Conservation (phyloP, 164 flowering plant genomes). For the Magnolia sinica region DNA sequence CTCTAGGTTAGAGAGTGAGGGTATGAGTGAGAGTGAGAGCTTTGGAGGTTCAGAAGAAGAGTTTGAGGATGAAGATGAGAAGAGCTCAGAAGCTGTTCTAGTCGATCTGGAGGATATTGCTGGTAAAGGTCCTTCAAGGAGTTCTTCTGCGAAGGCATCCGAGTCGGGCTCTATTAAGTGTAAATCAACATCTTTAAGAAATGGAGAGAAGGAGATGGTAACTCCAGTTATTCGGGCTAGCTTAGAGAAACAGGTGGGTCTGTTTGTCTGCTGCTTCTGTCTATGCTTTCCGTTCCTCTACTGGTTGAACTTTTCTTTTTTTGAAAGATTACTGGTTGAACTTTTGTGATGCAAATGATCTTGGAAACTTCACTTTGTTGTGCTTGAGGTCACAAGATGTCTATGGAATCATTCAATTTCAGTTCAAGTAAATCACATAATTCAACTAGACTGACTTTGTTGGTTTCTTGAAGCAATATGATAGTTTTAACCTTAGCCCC, state of each 20-base stretch:
- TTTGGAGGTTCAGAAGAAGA: slow-evolving; percentile 27
- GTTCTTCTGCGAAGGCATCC: slow-evolving; percentile 21
- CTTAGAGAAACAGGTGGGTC: slow-evolving; percentile 79
- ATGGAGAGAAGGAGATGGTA: slow-evolving; percentile 75
- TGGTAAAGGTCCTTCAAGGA: slow-evolving; percentile 80
- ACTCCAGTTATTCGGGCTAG: slow-evolving; percentile 83
- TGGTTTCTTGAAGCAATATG: no score
- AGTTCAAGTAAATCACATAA: background rate
- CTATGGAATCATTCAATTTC: background rate
- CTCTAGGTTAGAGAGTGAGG: slow-evolving; percentile 22
- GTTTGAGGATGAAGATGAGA: slow-evolving; percentile 29
- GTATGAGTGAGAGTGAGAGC: slow-evolving; percentile 35
- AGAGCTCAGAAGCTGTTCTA: slow-evolving; percentile 37
- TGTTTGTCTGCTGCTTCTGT: background rate
- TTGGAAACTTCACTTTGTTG: background rate
- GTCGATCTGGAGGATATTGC: slow-evolving; percentile 96
- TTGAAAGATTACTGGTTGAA: no score
- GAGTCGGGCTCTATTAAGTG: background rate
- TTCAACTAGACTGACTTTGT: background rate
- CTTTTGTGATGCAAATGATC: background rate
- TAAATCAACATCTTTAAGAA: slow-evolving; percentile 9
- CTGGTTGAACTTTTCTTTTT: background rate
- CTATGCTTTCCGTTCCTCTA: no score
- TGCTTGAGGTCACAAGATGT: background rate
- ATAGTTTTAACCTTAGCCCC: no score